Percentiles rank a stretch among this genome's conserved stretches.
Evolutionary conservation across 495 filamentous ascomycete species (phyloP).

Genomic region (Aspergillus funiculosus): DNA sequence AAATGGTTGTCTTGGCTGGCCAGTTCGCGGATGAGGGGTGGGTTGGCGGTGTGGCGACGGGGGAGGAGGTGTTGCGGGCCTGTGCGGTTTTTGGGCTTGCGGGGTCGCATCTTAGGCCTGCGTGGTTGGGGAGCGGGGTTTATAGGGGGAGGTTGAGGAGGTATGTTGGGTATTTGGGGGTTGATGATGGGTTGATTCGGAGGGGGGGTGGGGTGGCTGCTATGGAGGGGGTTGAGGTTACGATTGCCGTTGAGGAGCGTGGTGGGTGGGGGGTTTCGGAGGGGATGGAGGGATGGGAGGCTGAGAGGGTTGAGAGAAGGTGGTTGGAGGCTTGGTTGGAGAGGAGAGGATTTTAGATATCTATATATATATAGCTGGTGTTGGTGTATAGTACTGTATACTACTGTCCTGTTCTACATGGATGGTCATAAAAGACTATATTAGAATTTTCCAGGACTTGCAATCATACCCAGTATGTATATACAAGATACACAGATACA

Average conservation of each 20-base stretch:
- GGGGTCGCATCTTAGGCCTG: slow-evolving; percentile 31
- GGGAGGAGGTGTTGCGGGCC: slow-evolving; percentile 30
- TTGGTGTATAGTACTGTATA: no score
- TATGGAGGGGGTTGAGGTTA: slow-evolving; percentile 50
- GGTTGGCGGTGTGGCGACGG: slow-evolving; percentile 18
- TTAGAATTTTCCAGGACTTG: no score
- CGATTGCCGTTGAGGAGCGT: slow-evolving; percentile 50
- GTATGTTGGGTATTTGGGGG: slow-evolving; percentile 46
- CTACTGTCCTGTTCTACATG: no score
- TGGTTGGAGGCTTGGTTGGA: slow-evolving; percentile 40
- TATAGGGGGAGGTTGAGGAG: slow-evolving; percentile 38
- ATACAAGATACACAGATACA: no score
- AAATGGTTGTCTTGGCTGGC: slow-evolving; percentile 26
- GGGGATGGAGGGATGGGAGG: slow-evolving; percentile 15
- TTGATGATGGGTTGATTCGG: slow-evolving; percentile 56
- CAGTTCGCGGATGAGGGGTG: slow-evolving; percentile 20
- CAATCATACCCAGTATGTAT: no score
- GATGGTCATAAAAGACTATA: no score
- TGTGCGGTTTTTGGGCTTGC: slow-evolving; percentile 46
- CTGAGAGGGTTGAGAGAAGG: slow-evolving; percentile 27
- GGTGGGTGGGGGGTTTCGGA: slow-evolving; percentile 29
- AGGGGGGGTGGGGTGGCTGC: slow-evolving; percentile 44
- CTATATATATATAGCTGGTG: no score
- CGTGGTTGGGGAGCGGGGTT: slow-evolving; percentile 27
- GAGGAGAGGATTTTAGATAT: slow-evolving; percentile 6